Base-by-base conservation (phyloP, 202 grass and related monocot species). In the Schoenoplectus triqueter region DNA sequence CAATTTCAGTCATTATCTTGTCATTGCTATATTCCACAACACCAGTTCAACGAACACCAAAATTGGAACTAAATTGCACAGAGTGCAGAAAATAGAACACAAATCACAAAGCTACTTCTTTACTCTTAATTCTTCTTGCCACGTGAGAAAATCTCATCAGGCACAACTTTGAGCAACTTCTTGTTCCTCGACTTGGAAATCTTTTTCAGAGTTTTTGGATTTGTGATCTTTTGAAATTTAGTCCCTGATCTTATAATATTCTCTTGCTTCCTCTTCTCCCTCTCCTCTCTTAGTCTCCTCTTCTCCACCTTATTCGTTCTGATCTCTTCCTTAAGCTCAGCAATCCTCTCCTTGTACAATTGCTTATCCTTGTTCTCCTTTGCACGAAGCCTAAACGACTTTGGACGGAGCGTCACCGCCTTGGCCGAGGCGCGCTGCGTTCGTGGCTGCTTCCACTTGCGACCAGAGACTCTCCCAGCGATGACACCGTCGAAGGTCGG, bases 181-280 rank as follows among this genome's bases (percentile, higher is more conserved):
- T 88, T 88, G 31, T 99, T 82, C 93, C 88, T 99, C 9, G 93
- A 99, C 84, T 95, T 99, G 84, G 90, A 88, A 42, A 99, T 99
- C 88, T 90, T 99, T 86, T 99, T 92, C 84, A 99, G 88, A 1
- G 96, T 99, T 84, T 99, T 99, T 5, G 93, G 91, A 81, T 99
- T 99, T 55, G 93, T 91, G 40, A 99, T 94, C 69, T 86, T 88
- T 88, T 99, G 96, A 41, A 95, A 82, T 86, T 91, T 95, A 6
- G 93, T 94, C n/a, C 96, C 96, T 18, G 93, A 85, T 52, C 91
- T 89, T 47, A 96, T 61, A 10, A 91, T 61, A 85, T 99, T 99
- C 90, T 99, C 93, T 80, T 92, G 66, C 84, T 99, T 99, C 79
- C 82, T 87, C 88, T 99, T 99, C 87, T 99, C 93, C 80, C 90